Percentiles rank a stretch among this genome's conserved stretches.
phyloP scores from a whole-genome alignment of 2,329 filamentous ascomycete species.

The Aspergillus floridensis region DNA sequence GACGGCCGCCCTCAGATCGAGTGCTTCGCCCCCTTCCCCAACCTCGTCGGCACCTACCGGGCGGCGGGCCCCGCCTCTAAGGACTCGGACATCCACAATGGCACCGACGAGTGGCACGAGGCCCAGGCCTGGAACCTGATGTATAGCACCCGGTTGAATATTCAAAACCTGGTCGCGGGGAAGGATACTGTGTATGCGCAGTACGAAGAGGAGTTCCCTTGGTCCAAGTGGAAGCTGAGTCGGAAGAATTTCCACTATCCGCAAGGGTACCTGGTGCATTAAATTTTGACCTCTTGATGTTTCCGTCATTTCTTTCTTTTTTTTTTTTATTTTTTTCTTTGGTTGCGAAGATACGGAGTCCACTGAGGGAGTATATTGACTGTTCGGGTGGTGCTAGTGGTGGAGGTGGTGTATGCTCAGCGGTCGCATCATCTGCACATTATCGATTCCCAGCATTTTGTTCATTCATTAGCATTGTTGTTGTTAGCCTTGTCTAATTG shows the following conservation, averaged over 20 bases:
- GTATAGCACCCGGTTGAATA: slow-evolving; percentile 27
- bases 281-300: neutral
- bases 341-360: too few relatives aligned
- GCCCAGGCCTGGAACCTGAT: slow-evolving; percentile 22
- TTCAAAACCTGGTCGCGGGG: slow-evolving; percentile 21
- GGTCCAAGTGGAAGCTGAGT: slow-evolving; percentile 20
- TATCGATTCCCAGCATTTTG: too few relatives aligned
- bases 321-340: neutral
- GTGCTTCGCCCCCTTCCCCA: slow-evolving; percentile 45
- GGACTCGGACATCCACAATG: slow-evolving; percentile 29
- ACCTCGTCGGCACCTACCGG: slow-evolving; percentile 50
- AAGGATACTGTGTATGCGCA: slow-evolving; percentile 21
- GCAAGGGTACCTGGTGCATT: slow-evolving; percentile 18
- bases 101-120: slow-evolving; percentile 16
- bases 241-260: slow-evolving; percentile 22
- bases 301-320: neutral
- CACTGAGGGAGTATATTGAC: too few relatives aligned
- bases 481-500: too few relatives aligned
- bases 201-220: slow-evolving; percentile 19
- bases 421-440: too few relatives aligned
- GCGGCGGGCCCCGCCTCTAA: slow-evolving; percentile 34
- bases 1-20: slow-evolving; percentile 28
- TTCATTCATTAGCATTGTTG: too few relatives aligned
- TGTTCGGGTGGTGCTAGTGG: too few relatives aligned
- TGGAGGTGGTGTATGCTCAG: too few relatives aligned